Evolutionary conservation across 2,329 filamentous ascomycete genomes (phyloP).

Genomic region (Amesomyces nigricolor): DNA sequence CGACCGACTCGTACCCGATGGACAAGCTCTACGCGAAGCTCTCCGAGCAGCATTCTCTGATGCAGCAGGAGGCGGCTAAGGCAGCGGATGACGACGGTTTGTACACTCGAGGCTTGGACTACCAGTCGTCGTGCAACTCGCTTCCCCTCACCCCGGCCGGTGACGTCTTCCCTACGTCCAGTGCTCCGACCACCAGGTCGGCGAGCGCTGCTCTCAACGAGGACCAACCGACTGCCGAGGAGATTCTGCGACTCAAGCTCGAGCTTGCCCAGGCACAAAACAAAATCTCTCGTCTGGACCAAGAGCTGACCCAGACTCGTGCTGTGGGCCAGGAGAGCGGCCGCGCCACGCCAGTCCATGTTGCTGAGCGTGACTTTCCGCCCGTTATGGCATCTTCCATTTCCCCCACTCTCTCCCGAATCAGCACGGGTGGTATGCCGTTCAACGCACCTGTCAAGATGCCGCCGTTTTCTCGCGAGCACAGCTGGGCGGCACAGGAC

Average conservation of each 20-base stretch:
- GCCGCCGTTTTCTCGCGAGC: constrained; percentile 37
- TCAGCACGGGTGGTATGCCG: constrained; percentile 15
- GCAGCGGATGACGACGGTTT: constrained; percentile 34
- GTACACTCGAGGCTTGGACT: constrained; percentile 38
- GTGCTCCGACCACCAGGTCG: constrained; percentile 46
- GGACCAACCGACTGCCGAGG: constrained; percentile 41
- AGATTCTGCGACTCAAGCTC: constrained; percentile 62
- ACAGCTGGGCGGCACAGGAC: constrained; percentile 48
- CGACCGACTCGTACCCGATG: constrained; percentile 48
- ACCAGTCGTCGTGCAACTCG: constrained; percentile 51
- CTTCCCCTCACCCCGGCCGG: constrained; percentile 58
- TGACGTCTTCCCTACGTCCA: constrained; percentile 43
- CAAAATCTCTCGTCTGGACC: constrained; percentile 64
- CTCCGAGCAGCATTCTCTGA: constrained; percentile 61
- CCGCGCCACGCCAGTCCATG: constrained; percentile 43
- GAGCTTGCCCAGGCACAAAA: constrained; percentile 66
- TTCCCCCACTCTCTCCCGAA: constrained; percentile 19
- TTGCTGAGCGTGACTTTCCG: constrained; percentile 35
- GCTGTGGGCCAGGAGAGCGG: constrained; percentile 55
- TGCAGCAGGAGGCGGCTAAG: constrained; percentile 50
- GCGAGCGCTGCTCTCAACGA: constrained; percentile 47
- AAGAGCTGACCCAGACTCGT: constrained; percentile 62
- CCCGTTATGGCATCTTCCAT: constrained; percentile 21
- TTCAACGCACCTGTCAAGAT: constrained; percentile 32
- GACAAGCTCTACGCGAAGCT: constrained; percentile 70